Evolutionary conservation across 2,329 filamentous ascomycete species (phyloP), one percentile per base, ranked within the genome.

Genomic region (Apiospora arundinis): DNA sequence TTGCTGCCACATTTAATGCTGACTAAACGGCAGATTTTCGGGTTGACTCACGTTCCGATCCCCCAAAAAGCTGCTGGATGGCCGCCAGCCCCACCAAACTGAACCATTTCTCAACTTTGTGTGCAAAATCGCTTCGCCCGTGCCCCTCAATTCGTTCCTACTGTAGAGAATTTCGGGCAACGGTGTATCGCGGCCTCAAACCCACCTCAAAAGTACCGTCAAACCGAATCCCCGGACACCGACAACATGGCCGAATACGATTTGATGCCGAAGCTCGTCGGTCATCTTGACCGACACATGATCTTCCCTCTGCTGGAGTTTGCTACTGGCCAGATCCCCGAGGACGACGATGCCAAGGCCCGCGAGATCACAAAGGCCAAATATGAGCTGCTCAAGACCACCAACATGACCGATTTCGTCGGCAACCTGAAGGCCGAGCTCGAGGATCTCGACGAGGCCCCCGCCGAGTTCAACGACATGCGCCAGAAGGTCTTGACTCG

Each of bases 361-460:
- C 87, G 87, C 78, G 92, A 95, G 82, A 92, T 97, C 78, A 92
- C 92, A 74, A 90, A 93, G 81, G 91, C 95, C 78, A 97, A 97
- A 84, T 97, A 95, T 83, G 92, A 95, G 85, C 91, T 99, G 72
- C 91, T 99, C 77, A 95, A 97, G 86, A 92, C 95, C 83, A 98
- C 96, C 80, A 98, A 98, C 88, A 99, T 99, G 96, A 96, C 93
- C 79, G 96, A 99, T 84, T 99, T 97, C 82, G 94, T 98, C 70
- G 95, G 95, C 80, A 93, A 92, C 79, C 87, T 99, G 76, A 94
- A 97, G 88, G 93, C 93, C 82, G 93, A 98, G 80, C 90, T 99
- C 76, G 91, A 98, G 86, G 89, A 92, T 77, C 90, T 94, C 75
- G 88, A 92, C 73, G 89, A 93, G 74, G 86, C 93, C 70, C 95